These are phyloP conservation scores for Cercophora sp. DNA, from an alignment of 495 filamentous ascomycete genomes.

Conservation along the genomic window DNA sequence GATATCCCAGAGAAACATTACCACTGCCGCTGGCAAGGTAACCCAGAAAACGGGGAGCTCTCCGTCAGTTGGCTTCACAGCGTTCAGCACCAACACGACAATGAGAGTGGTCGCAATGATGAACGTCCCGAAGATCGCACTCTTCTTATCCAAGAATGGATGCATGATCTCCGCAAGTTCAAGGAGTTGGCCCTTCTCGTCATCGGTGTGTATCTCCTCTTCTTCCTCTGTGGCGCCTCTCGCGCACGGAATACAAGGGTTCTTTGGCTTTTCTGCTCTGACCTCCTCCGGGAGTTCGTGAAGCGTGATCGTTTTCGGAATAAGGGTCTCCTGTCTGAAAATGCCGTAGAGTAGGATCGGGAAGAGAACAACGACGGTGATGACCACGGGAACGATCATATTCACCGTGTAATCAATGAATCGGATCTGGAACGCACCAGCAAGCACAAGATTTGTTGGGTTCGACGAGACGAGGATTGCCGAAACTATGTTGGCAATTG, in stretches of 20 bases:
- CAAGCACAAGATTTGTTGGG: conserved; percentile 67
- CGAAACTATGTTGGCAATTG: conserved; percentile 63
- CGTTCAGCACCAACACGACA: conserved; percentile 57
- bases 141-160: conserved; percentile 60
- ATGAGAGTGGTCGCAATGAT: conserved; percentile 61
- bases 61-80: conserved; percentile 38
- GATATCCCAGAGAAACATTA: conserved; percentile 62
- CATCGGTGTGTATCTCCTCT: conserved; percentile 41
- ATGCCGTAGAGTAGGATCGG: conserved; percentile 62
- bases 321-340: conserved; percentile 56
- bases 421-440: conserved; percentile 61
- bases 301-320: conserved; percentile 60
- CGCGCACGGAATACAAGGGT: conserved; percentile 63
- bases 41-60: conserved; percentile 56
- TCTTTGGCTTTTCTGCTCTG: conserved; percentile 52
- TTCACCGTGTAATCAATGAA: conserved; percentile 66
- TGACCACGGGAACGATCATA: conserved; percentile 63
- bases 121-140: conserved; percentile 55
- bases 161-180: conserved; percentile 69
- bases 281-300: conserved; percentile 58
- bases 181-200: conserved; percentile 48
- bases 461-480: conserved; percentile 68
- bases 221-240: conserved; percentile 51
- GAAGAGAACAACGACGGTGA: conserved; percentile 59
- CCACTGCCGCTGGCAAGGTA: conserved; percentile 57